Conservation (phyloP, 2,329 filamentous ascomycete genomes). For the Mariannaea elegans region DNA sequence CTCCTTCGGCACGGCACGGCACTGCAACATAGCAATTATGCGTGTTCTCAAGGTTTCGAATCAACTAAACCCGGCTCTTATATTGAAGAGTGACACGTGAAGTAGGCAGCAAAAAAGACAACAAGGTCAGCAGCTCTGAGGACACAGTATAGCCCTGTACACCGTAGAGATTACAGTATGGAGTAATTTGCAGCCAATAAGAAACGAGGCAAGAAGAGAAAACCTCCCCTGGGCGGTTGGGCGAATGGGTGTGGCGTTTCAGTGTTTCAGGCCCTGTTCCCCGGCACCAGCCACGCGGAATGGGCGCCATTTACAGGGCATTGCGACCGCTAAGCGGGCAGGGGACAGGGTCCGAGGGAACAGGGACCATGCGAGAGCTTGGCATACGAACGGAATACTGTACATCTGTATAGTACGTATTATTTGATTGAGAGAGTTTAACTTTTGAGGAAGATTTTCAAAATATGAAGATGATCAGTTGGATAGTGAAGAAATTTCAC, state of each 20-base stretch:
- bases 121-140: background rate
- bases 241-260: background rate
- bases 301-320: constrained; percentile 1
- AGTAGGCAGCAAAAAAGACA: background rate
- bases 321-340: constrained; percentile 11
- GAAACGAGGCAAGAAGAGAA: background rate
- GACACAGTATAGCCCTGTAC: too few relatives aligned
- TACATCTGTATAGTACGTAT: too few relatives aligned
- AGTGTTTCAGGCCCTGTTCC: constrained; percentile 18
- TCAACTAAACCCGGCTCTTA: background rate
- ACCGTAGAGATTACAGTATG: background rate
- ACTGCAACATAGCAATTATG: too few relatives aligned
- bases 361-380: too few relatives aligned
- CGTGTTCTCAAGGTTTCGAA: background rate
- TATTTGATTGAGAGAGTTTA: too few relatives aligned
- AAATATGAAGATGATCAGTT: background rate
- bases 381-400: too few relatives aligned
- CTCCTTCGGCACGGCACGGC: too few relatives aligned
- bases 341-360: constrained; percentile 18
- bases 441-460: background rate
- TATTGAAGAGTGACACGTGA: constrained; percentile 13
- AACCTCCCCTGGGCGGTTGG: background rate
- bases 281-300: constrained; percentile 18
- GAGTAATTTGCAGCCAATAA: constrained; percentile 4
- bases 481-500: background rate